A percentile compares a stretch with the other conserved stretches of the same genome.
These are phyloP conservation scores for Dovyalis caffra DNA, from an alignment of 345 rosid genomes.

Conservation along the genomic window DNA sequence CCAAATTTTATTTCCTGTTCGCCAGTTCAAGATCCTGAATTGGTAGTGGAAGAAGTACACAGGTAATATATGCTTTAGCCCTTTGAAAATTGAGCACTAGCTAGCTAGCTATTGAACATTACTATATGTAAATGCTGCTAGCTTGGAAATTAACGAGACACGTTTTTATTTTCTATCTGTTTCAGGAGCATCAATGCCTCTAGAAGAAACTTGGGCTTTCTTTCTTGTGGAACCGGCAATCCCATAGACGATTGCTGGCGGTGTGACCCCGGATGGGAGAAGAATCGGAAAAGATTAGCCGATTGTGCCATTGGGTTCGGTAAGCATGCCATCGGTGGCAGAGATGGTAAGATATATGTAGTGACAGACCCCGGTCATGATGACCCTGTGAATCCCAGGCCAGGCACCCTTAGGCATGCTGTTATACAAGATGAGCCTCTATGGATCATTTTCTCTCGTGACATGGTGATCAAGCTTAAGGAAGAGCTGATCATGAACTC, in stretches of 20 bases:
- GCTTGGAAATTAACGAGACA: not conserved
- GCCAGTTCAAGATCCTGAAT: constrained; percentile 25
- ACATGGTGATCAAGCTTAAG: constrained; percentile 26
- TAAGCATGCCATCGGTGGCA: constrained; percentile 29
- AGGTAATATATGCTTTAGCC: not conserved
- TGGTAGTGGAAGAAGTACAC: constrained; percentile 25
- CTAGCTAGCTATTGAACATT: too few species aligned
- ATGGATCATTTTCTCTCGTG: constrained; percentile 24
- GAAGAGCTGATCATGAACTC: constrained; percentile 33
- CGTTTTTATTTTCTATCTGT: not conserved
- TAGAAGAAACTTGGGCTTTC: constrained; percentile 18
- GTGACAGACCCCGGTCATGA: constrained; percentile 21
- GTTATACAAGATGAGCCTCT: constrained; percentile 28
- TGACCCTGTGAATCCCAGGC: constrained; percentile 25
- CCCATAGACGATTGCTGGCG: constrained; percentile 36
- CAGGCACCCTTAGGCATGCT: constrained; percentile 24
- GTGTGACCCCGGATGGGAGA: constrained; percentile 25
- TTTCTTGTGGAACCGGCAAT: constrained; percentile 26
- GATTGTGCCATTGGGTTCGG: constrained; percentile 34
- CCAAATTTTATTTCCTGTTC: constrained; percentile 14
- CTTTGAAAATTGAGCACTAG: not conserved
- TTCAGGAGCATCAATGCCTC: constrained; percentile 26
- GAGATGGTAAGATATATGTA: constrained; percentile 23
- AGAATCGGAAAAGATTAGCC: constrained; percentile 22
- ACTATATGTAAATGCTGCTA: not conserved